Percentiles rank a stretch among this genome's conserved stretches.
phyloP scores from a whole-genome alignment of 441 rosid genomes.

The Erodium chrysanthum region DNA sequence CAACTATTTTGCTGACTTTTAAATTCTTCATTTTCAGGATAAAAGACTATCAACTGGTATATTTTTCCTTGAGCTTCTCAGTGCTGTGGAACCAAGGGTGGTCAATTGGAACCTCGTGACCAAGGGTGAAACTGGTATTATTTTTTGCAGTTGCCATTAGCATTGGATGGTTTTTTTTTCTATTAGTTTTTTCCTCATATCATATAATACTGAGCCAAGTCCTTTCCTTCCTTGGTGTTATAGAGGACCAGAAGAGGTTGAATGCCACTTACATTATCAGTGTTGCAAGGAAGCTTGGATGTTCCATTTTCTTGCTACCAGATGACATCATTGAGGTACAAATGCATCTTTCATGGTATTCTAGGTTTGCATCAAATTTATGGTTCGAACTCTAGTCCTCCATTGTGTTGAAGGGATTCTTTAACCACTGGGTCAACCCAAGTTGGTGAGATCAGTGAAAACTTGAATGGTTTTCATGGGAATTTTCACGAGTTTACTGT shows the following conservation, averaged over 20 bases:
- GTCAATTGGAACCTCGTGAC: constrained; percentile 68
- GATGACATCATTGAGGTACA: constrained; percentile 89
- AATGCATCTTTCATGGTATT: neutral
- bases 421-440: too few species aligned
- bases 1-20: neutral
- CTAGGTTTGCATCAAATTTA: too few species aligned
- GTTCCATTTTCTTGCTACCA: constrained; percentile 90
- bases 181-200: neutral
- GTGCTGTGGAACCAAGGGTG: constrained; percentile 85
- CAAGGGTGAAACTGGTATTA: constrained; percentile 47
- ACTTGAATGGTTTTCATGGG: too few species aligned
- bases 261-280: constrained; percentile 91
- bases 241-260: constrained; percentile 83
- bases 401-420: too few species aligned
- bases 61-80: constrained; percentile 84
- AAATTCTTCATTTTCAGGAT: constrained; percentile 38
- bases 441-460: too few species aligned
- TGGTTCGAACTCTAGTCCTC: too few species aligned
- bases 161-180: constrained; percentile 13
- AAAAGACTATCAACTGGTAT: constrained; percentile 68
- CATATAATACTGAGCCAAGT: neutral
- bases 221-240: constrained; percentile 8
- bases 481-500: too few species aligned
- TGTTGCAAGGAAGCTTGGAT: constrained; percentile 92
- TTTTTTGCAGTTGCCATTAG: neutral